Conservation (phyloP, 257 asterid genomes). For the Solanum peruvianum region DNA sequence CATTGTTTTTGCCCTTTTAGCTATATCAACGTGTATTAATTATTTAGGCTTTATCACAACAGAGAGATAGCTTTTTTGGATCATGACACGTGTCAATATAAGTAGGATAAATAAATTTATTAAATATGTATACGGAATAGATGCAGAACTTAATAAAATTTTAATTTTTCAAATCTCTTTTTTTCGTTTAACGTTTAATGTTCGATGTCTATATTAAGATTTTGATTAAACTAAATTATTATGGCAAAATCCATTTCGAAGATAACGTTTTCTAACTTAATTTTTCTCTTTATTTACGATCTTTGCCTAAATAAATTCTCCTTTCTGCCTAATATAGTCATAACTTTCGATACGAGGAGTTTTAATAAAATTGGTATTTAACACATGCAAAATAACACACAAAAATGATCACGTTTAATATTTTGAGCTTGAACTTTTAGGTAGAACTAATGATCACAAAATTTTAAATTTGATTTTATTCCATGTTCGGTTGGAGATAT, state of each 20-base stretch:
- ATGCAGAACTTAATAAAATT: no score
- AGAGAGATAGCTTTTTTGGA: no score
- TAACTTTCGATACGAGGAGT: neutral
- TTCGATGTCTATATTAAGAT: rapidly evolving
- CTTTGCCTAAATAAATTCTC: neutral
- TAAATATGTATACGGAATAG: neutral
- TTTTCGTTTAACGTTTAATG: rapidly evolving
- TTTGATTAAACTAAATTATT: rapidly evolving
- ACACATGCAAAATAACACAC: neutral
- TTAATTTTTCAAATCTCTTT: no score
- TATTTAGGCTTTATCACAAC: neutral
- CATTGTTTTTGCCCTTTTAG: neutral
- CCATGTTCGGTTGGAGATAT: neutral
- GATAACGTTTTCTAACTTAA: rapidly evolving
- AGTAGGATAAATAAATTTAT: neutral
- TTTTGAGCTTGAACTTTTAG: neutral
- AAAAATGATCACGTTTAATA: neutral
- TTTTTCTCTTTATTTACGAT: neutral
- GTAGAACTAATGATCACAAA: neutral
- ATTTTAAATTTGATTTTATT: neutral
- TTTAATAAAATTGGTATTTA: neutral
- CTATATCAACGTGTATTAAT: neutral
- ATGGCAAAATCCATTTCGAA: rapidly evolving
- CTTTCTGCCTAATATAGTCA: neutral
- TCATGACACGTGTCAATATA: neutral